Evolutionary conservation across 169 alveolate species (phyloP).

Genomic region (Plasmodium sp.): DNA sequence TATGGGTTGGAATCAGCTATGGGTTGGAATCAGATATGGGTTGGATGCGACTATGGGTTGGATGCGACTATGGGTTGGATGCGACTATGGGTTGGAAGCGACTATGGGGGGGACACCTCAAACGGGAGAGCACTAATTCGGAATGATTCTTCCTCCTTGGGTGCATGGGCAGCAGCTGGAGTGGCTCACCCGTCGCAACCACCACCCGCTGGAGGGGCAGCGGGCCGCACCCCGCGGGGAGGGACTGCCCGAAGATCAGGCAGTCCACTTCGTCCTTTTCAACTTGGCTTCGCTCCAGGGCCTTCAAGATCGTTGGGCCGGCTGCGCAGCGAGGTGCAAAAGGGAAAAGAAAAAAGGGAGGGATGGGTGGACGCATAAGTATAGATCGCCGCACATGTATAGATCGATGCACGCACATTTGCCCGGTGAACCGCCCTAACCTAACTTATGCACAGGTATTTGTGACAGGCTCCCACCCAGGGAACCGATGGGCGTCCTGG

Average conservation of each 20-base stretch:
- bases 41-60: background rate
- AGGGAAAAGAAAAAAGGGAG: background rate
- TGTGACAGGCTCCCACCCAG: conserved; percentile 63
- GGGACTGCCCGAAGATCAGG: conserved; percentile 78
- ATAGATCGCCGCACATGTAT: background rate
- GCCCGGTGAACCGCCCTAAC: background rate
- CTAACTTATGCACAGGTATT: conserved; percentile 70
- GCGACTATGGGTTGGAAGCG: background rate
- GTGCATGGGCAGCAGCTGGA: background rate
- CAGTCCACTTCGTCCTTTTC: conserved; percentile 67
- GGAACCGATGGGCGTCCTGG: conserved; percentile 73
- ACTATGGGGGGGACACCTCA: background rate
- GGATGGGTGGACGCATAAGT: background rate
- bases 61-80: background rate
- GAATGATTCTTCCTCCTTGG: background rate
- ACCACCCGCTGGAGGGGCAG: conserved; percentile 76
- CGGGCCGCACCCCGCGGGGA: conserved; percentile 80
- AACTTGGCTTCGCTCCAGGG: conserved; percentile 74
- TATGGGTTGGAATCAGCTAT: background rate
- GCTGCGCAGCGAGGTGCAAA: conserved; percentile 3
- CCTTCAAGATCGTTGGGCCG: conserved; percentile 61
- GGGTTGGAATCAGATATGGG: background rate
- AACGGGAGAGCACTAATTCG: background rate
- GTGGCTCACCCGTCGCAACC: conserved; percentile 30
- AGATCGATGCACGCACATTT: background rate